These are phyloP conservation scores for Colletotrichum tabaci DNA, from an alignment of 2,329 filamentous ascomycete species.

Conservation along the genomic window DNA sequence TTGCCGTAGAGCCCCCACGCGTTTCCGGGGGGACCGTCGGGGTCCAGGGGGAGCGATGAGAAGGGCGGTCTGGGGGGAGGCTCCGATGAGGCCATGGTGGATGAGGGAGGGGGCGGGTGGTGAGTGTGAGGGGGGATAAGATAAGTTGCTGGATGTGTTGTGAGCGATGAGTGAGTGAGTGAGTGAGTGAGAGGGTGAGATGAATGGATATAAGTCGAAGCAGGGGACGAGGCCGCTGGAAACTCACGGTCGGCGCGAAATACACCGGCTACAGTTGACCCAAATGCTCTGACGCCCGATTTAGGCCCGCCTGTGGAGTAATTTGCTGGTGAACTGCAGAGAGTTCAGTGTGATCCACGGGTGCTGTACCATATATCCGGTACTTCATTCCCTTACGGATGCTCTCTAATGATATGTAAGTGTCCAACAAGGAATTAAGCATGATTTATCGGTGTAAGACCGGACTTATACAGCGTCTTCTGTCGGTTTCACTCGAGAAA, in stretches of 20 bases:
- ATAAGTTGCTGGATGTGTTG: too few species aligned
- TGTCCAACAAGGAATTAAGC: too few species aligned
- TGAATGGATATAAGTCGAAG: not conserved
- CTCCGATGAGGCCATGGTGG: conserved; percentile 11
- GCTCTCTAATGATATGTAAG: too few species aligned
- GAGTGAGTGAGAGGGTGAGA: not conserved
- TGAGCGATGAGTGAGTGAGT: too few species aligned
- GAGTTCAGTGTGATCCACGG: too few species aligned
- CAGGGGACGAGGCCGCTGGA: not conserved
- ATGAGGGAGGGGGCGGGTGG: not conserved
- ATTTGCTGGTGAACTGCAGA: not conserved
- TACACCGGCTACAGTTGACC: conserved; percentile 13
- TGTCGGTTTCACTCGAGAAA: too few species aligned
- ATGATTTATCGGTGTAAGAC: too few species aligned
- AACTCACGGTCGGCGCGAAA: conserved; percentile 14
- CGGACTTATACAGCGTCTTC: too few species aligned
- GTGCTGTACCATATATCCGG: too few species aligned
- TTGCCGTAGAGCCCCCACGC: conserved; percentile 70
- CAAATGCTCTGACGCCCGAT: not conserved
- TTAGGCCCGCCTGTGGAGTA: not conserved
- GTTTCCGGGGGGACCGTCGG: conserved; percentile 65
- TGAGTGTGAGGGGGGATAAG: too few species aligned
- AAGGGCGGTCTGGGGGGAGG: conserved; percentile 21
- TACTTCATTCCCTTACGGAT: too few species aligned
- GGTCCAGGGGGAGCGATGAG: conserved; percentile 61